Conservation (phyloP, 257 asterid species). For the Striga asiatica region DNA sequence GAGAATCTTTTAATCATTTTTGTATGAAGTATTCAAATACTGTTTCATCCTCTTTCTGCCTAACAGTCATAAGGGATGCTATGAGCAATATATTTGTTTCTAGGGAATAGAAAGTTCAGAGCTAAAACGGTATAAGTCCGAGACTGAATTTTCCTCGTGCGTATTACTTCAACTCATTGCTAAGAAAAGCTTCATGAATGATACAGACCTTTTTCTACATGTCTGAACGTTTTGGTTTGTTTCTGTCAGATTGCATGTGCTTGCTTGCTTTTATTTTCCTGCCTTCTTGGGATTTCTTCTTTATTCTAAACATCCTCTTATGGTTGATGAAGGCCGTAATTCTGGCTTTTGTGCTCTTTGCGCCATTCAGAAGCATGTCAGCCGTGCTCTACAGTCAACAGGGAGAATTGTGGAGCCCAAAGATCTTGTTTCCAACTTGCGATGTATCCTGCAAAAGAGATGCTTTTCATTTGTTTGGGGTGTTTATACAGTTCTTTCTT, state of each 20-base stretch:
- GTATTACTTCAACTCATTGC: no score
- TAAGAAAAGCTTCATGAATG: no score
- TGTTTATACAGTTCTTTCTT: not conserved
- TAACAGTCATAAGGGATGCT: no score
- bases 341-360: conserved; percentile 97
- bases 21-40: no score
- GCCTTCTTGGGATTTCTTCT: not conserved
- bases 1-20: not conserved
- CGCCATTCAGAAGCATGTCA: conserved; percentile 93
- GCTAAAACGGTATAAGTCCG: no score
- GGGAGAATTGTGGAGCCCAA: conserved; percentile 95
- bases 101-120: no score
- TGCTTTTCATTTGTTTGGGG: no score
- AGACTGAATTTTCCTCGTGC: no score
- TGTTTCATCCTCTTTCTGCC: no score
- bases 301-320: conserved; percentile 15
- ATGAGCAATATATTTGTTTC: no score
- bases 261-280: not conserved
- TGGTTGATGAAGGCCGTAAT: conserved; percentile 55
- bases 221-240: not conserved
- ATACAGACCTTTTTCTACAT: no score
- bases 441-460: conserved; percentile 55
- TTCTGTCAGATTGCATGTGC: not conserved
- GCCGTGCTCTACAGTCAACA: conserved; percentile 86
- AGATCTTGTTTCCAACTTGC: conserved; percentile 92